Evolutionary conservation across 495 filamentous ascomycete species (phyloP), one percentile per base, ranked within the genome.

Genomic region (Tuber melanosporum): DNA sequence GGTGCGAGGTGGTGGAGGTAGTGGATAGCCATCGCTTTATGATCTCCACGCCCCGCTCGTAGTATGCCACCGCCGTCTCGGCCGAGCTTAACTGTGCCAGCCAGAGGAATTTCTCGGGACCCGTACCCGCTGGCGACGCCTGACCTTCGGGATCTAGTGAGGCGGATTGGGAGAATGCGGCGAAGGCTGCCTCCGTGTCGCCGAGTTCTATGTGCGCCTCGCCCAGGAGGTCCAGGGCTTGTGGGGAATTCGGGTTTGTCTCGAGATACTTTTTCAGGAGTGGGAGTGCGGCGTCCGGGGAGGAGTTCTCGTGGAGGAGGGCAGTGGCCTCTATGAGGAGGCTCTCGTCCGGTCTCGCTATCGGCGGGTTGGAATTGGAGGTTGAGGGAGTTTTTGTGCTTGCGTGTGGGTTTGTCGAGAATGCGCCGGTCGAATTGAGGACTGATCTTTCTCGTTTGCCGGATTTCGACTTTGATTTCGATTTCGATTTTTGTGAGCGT

Each of bases 51-150:
- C 94, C 96, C 82, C 90, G 91, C 84, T 94, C 92, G 83, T 92
- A 98, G 94, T 95, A 98, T 43, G 83, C 82, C 47, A 98, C 91
- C 82, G 93, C 97, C 77, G 93, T 92, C 74, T 87, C 82, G 4
- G 95, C 96, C 73, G 95, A 92, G 83, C 91, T 92, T 83, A 99
- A 87, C 85, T 99, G 96, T 70, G 96, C 95, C 42, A 98, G 87
- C 91, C 94, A 98, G 2, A 99, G 86, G 83, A 98, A 98, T 84
- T 97, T 98, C 82, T 98, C 95, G 0, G 94, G 90, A 0, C 94
- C 96, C 12, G 92, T 93, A 26, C 93, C 93, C 32, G 2, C 26
- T 5, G 57, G 57, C 26, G 57, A 1, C 1, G 76, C 82, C 22
- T 85, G 62, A 20, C 86, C 85, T 69, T 89, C 87, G 10, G 90